Evolutionary conservation across 1,284 basidiomycete genomes (phyloP).

Genomic region (Cystobasidium pallidum): DNA sequence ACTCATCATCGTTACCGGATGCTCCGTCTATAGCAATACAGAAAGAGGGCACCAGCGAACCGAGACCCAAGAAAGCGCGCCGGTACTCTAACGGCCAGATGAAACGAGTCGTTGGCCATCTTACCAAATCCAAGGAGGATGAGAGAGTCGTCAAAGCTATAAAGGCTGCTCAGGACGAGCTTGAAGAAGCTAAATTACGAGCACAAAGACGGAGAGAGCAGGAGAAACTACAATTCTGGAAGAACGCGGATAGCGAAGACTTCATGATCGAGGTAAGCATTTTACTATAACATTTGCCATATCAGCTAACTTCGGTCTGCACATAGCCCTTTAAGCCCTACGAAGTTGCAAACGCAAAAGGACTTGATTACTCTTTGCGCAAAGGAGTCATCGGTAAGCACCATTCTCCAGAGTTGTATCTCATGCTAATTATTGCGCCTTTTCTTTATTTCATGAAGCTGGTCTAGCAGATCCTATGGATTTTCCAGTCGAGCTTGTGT

Average conservation of each 20-base stretch:
- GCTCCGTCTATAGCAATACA: background rate
- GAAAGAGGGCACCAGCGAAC: background rate
- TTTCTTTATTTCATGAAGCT: constrained; percentile 8
- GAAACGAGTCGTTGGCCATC: constrained; percentile 11
- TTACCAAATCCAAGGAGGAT: constrained; percentile 7
- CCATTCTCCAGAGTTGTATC: background rate
- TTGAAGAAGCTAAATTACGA: background rate
- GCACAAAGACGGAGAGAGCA: constrained; percentile 1
- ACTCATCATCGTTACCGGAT: constrained; percentile 12
- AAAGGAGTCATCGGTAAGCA: constrained; percentile 36
- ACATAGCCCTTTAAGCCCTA: constrained; percentile 35
- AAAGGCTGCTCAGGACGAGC: constrained; percentile 23
- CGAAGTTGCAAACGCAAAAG: constrained; percentile 1
- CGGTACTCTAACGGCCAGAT: constrained; percentile 23
- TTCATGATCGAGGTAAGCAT: constrained; percentile 29
- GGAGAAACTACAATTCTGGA: constrained; percentile 30
- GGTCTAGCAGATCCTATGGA: constrained; percentile 20
- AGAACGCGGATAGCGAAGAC: background rate
- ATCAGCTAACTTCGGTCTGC: background rate
- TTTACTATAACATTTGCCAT: background rate
- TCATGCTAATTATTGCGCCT: background rate
- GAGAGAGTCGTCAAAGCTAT: constrained; percentile 23
- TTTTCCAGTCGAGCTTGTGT: constrained; percentile 39
- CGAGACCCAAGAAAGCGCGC: background rate
- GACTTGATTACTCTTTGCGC: constrained; percentile 28